phyloP scores from a whole-genome alignment of 2,329 filamentous ascomycete genomes.

The Fusarium virguliforme region DNA sequence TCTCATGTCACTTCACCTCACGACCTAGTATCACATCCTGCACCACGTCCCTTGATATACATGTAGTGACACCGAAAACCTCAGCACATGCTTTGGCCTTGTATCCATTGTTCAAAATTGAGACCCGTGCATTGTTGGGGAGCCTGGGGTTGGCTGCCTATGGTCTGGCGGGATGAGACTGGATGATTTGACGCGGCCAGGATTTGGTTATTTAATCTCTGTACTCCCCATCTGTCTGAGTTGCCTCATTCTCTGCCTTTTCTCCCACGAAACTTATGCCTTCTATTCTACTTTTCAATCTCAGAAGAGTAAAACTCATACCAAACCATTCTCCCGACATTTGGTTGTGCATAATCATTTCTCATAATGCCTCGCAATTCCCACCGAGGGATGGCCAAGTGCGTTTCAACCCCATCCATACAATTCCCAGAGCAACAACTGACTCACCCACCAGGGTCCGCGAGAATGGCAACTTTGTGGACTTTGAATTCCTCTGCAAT shows the following conservation, averaged over 20 bases:
- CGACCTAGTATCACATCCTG: not conserved
- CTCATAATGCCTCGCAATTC: not conserved
- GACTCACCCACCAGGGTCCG: not conserved
- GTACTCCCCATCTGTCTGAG: not conserved
- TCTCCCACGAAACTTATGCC: not conserved
- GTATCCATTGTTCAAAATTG: not conserved
- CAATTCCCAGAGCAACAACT: not conserved
- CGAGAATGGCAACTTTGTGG: slow-evolving; percentile 8
- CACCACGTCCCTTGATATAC: too few relatives aligned
- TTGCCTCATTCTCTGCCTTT: too few relatives aligned
- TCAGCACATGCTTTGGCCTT: not conserved
- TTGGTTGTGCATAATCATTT: not conserved
- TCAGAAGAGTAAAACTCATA: not conserved
- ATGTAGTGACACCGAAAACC: not conserved
- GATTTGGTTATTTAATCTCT: not conserved
- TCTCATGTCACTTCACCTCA: not conserved
- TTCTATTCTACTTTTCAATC: not conserved
- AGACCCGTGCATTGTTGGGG: not conserved
- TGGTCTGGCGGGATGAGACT: not conserved
- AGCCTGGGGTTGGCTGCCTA: not conserved
- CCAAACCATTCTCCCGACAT: not conserved
- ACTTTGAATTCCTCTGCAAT: slow-evolving; percentile 19
- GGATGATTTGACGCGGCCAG: not conserved
- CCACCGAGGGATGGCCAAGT: not conserved
- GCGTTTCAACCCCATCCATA: not conserved